These are phyloP conservation scores for Speleostelium caveatum DNA, from an alignment of 78 protist species.

Conservation along the genomic window DNA sequence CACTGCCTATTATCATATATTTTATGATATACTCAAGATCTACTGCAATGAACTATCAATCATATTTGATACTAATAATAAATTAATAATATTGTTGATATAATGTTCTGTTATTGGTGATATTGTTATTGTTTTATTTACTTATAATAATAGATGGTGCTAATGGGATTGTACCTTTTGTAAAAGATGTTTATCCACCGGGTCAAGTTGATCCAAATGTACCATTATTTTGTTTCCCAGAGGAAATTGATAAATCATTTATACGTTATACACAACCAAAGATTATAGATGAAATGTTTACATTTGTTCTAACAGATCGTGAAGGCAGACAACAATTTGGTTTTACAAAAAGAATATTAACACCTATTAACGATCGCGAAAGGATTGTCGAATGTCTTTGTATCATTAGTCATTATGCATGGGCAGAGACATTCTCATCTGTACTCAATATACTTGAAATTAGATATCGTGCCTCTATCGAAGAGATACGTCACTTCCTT, in stretches of 20 bases:
- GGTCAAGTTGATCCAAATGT: slow-evolving; percentile 74
- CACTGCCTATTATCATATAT: background rate
- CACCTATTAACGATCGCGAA: background rate
- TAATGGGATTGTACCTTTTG: slow-evolving; percentile 69
- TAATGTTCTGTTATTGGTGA: no score
- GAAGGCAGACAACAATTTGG: slow-evolving; percentile 79
- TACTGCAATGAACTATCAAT: no score
- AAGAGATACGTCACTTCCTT: slow-evolving; percentile 56
- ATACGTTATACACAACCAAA: background rate
- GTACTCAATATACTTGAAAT: slow-evolving; percentile 44
- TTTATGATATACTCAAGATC: no score
- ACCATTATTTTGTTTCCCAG: slow-evolving; percentile 77
- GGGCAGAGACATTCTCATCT: slow-evolving; percentile 50
- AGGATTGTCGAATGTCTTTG: slow-evolving; percentile 46
- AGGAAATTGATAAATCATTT: slow-evolving; percentile 60
- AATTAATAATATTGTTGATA: background rate
- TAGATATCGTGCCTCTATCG: slow-evolving; percentile 56
- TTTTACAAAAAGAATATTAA: slow-evolving; percentile 52
- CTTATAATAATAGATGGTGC: slow-evolving; percentile 65
- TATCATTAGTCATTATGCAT: slow-evolving; percentile 55
- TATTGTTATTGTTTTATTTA: background rate
- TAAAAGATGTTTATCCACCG: slow-evolving; percentile 79
- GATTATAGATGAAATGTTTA: slow-evolving; percentile 17
- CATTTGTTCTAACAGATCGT: slow-evolving; percentile 64
- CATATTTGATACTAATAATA: background rate